These are phyloP conservation scores for Actinomucor elegans DNA, from an alignment of 371 early-diverging fungal genomes.

Conservation along the genomic window DNA sequence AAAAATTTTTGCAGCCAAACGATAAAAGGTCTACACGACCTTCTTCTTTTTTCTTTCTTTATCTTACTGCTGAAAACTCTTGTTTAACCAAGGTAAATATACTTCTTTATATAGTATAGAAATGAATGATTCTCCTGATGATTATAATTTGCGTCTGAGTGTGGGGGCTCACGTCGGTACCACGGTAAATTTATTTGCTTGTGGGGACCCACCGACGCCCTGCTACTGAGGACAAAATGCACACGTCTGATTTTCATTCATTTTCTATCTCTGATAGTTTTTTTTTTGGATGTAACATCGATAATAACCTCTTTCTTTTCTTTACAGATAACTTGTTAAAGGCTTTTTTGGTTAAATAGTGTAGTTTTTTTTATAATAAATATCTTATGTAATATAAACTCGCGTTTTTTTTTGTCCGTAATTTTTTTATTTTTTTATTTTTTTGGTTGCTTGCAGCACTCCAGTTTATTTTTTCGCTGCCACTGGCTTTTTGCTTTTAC, in stretches of 20 bases:
- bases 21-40: not conserved
- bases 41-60: not conserved
- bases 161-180: slow-evolving; percentile 19
- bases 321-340: too few species aligned
- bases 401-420: too few species aligned
- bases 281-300: too few species aligned
- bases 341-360: too few species aligned
- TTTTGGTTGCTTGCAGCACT: too few species aligned
- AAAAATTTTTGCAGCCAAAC: too few species aligned
- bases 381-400: too few species aligned
- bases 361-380: too few species aligned
- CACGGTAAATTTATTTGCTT: slow-evolving; percentile 4
- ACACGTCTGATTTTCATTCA: slow-evolving; percentile 17
- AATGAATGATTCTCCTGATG: slow-evolving; percentile 5
- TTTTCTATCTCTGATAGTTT: not conserved
- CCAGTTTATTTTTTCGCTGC: too few species aligned
- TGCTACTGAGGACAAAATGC: slow-evolving; percentile 16
- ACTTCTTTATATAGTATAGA: not conserved
- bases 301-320: too few species aligned
- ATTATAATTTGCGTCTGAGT: slow-evolving; percentile 27
- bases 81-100: slow-evolving; percentile 2
- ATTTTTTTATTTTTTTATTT: too few species aligned
- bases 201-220: slow-evolving; percentile 24
- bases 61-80: not conserved
- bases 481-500: too few species aligned